Conservation (phyloP, 1,139 yeast genomes). For the Taphrina communis region DNA sequence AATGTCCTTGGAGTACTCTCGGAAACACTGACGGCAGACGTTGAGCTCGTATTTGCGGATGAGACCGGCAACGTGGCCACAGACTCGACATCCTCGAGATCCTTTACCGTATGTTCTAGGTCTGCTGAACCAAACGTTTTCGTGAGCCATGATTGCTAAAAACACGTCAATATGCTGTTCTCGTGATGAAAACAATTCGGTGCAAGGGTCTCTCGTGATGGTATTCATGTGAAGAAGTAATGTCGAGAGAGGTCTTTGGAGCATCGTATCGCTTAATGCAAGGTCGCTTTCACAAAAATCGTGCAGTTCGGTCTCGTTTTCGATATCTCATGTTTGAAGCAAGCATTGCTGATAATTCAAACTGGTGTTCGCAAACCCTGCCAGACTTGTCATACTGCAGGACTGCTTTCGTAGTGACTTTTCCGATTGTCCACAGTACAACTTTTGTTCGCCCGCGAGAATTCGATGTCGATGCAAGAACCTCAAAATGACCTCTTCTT, state of each 20-base stretch:
- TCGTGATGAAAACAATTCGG: no score
- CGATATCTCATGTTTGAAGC: background rate
- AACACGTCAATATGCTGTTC: no score
- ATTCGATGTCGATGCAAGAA: background rate
- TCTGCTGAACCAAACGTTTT: slow-evolving; percentile 98
- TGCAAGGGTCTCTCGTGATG: no score
- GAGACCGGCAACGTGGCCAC: slow-evolving; percentile 94
- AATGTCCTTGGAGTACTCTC: slow-evolving; percentile 98
- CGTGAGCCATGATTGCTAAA: slow-evolving; percentile 42
- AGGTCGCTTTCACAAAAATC: background rate
- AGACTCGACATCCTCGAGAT: slow-evolving; percentile 99
- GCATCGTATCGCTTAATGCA: background rate
- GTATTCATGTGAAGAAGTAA: background rate
- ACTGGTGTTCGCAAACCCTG: no score
- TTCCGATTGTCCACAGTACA: background rate
- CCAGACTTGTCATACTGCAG: background rate
- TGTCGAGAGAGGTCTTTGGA: no score
- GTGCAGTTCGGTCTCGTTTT: background rate
- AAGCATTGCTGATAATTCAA: no score
- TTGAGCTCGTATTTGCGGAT: slow-evolving; percentile 99
- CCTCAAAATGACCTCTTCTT: background rate
- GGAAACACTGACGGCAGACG: slow-evolving; percentile 99
- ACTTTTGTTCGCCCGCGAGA: background rate
- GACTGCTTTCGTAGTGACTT: background rate
- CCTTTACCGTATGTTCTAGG: slow-evolving; percentile 99